Conservation (phyloP, 257 asterid genomes). For the Gentiana macrophylla region DNA sequence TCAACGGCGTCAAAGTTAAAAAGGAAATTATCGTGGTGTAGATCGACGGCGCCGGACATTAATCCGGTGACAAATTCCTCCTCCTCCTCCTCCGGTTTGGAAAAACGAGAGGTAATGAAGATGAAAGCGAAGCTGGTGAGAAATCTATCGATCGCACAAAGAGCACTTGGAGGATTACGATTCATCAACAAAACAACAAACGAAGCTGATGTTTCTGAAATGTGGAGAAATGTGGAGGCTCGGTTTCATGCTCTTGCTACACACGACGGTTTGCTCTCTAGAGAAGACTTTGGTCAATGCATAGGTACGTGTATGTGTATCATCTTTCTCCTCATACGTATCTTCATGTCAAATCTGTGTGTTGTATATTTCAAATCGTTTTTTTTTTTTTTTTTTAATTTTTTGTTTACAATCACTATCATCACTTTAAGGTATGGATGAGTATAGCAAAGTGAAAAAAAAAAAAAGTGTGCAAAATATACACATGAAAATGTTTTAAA, state of each 20-base stretch:
- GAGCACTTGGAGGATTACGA: slow-evolving; percentile 78
- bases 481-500: too few relatives aligned
- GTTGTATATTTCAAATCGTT: too few relatives aligned
- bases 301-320: slow-evolving; percentile 36
- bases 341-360: too few relatives aligned
- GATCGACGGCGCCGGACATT: slow-evolving; percentile 16
- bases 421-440: background rate
- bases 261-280: slow-evolving; percentile 49
- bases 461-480: too few relatives aligned
- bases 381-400: too few relatives aligned
- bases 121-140: slow-evolving; percentile 55
- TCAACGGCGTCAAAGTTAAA: slow-evolving; percentile 50
- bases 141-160: slow-evolving; percentile 64
- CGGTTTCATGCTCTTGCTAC: slow-evolving; percentile 48
- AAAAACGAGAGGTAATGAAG: slow-evolving; percentile 65
- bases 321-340: too few relatives aligned
- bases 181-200: slow-evolving; percentile 57
- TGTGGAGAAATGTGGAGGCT: slow-evolving; percentile 67
- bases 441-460: background rate
- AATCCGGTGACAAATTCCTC: slow-evolving; percentile 11
- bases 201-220: slow-evolving; percentile 31
- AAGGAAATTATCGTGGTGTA: slow-evolving; percentile 57
- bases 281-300: slow-evolving; percentile 86
- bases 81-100: slow-evolving; percentile 18
- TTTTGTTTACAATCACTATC: background rate